Evolutionary conservation across 78 protist genomes (phyloP).

Genomic region (Polysphondylium violaceum): DNA sequence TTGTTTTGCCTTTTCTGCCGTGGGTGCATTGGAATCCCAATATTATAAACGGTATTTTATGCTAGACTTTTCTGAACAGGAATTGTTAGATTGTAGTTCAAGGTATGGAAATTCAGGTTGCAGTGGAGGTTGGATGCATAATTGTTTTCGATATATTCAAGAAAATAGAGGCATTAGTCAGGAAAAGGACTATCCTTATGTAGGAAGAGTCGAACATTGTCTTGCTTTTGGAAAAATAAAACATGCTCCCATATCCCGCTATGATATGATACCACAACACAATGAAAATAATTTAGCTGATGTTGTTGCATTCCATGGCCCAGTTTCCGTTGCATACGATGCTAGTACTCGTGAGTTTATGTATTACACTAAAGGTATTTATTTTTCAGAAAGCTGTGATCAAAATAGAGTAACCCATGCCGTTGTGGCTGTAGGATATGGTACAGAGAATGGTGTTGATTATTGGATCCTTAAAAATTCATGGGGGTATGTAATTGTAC

Average conservation of each 20-base stretch:
- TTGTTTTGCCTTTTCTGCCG: background rate
- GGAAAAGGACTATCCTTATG: background rate
- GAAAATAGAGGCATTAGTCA: background rate
- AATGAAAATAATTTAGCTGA: background rate
- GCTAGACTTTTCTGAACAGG: slow-evolving; percentile 2
- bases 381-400: background rate
- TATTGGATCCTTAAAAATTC: background rate
- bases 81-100: background rate
- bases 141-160: background rate
- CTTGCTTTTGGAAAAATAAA: background rate
- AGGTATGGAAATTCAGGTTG: background rate
- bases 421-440: slow-evolving; percentile 1
- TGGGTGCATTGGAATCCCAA: background rate
- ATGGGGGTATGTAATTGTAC: no score
- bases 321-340: background rate
- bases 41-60: background rate
- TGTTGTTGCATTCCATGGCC: background rate
- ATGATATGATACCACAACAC: background rate
- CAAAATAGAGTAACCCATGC: background rate
- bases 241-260: background rate
- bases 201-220: background rate
- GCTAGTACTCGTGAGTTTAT: background rate
- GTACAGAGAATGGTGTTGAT: background rate
- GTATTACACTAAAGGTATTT: background rate
- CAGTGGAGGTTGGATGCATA: slow-evolving; percentile 4